Percentiles rank a stretch among this genome's conserved stretches.
These are phyloP conservation scores for Phytophthora rubi DNA, from an alignment of 352 stramenopile genomes.

Conservation along the genomic window DNA sequence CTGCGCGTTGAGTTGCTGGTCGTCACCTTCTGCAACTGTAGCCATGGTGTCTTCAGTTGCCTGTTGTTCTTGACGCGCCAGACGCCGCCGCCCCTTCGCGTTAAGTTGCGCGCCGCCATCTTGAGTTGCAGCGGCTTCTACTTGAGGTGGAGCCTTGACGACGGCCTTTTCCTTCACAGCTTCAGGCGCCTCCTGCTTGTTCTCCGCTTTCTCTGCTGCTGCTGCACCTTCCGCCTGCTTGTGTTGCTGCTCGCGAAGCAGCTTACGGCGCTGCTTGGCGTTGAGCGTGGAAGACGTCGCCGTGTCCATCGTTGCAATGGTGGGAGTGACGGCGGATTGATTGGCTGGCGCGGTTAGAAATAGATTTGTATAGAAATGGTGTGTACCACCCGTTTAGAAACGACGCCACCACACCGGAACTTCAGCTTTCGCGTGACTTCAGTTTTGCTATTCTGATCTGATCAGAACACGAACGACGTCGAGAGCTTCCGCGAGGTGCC, in stretches of 20 bases:
- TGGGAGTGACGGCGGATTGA: not conserved
- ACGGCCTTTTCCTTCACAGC: slow-evolving; percentile 6
- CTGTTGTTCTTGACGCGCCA: slow-evolving; percentile 29
- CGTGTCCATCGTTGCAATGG: slow-evolving; percentile 12
- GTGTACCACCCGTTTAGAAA: no score
- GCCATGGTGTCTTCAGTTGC: slow-evolving; percentile 14
- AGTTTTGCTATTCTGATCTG: slow-evolving; percentile 3
- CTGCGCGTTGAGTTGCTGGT: slow-evolving; percentile 50
- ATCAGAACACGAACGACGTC: slow-evolving; percentile 53
- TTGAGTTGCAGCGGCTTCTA: not conserved
- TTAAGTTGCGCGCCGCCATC: slow-evolving; percentile 11
- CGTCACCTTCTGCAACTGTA: slow-evolving; percentile 1
- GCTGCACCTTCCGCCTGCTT: not conserved
- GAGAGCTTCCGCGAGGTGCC: slow-evolving; percentile 39
- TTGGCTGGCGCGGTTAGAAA: not conserved
- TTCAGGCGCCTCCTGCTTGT: not conserved
- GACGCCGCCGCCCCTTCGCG: slow-evolving; percentile 39
- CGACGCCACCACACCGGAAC: no score
- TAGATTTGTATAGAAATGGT: no score
- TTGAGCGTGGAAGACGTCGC: slow-evolving; percentile 47
- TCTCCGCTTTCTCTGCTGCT: not conserved
- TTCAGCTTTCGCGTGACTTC: not conserved
- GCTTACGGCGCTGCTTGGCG: slow-evolving; percentile 82
- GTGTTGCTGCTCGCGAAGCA: slow-evolving; percentile 64
- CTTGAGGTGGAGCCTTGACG: not conserved